These are phyloP conservation scores for maize (Zea mays) DNA, from an alignment of 176 grass and related monocot species.

Conservation along the genomic window Zm-B73-REFERENCE-NAM-5.0 NC_050096.1:129128001-129128500, in stretches of 20 bases:
- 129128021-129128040: too few species aligned
- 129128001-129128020: too few species aligned
- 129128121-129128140: too few species aligned
- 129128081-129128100: too few species aligned
- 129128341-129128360: constrained; percentile 53
- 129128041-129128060: too few species aligned
- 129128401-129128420: constrained; percentile 67
- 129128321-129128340: constrained; percentile 81
- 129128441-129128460: constrained; percentile 97
- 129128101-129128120: too few species aligned
- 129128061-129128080: too few species aligned
- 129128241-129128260: constrained; percentile 76
- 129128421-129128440: constrained; percentile 82
- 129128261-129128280: constrained; percentile 71
- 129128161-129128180: constrained; percentile 18
- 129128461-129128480: constrained; percentile 59
- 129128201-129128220: constrained; percentile 1
- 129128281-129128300: constrained; percentile 57
- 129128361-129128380: constrained; percentile 36
- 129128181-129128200: constrained; percentile 12
- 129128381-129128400: constrained; percentile 31
- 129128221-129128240: background rate
- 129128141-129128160: background rate
- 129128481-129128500: constrained; percentile 72
- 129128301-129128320: constrained; percentile 72